Conservation (phyloP, 73 alveolate species). For the Diophrys sp. region DNA sequence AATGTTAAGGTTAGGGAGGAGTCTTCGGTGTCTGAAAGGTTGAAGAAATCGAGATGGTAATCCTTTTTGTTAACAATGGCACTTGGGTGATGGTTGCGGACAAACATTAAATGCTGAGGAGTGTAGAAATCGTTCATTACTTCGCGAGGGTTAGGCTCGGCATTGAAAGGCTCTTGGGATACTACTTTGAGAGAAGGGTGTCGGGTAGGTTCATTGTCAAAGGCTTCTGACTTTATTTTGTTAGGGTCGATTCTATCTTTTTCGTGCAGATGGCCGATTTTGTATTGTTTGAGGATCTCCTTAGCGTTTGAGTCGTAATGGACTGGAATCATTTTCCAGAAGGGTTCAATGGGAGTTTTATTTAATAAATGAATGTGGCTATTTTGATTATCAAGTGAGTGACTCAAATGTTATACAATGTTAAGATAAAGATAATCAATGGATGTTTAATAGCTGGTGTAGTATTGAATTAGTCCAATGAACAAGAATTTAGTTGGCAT, state of each 20-base stretch:
- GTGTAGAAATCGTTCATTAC: slow-evolving; percentile 27
- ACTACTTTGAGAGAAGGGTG: neutral
- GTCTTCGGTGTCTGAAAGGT: neutral
- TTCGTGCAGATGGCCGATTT: slow-evolving; percentile 35
- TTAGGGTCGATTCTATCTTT: slow-evolving; percentile 25
- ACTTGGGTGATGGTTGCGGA: slow-evolving; percentile 47
- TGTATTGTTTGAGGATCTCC: slow-evolving; percentile 41
- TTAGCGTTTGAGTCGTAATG: slow-evolving; percentile 47
- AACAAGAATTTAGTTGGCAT: too few relatives aligned
- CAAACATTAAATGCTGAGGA: slow-evolving; percentile 39
- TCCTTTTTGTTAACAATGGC: slow-evolving; percentile 23
- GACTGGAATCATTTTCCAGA: slow-evolving; percentile 53
- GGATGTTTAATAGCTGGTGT: too few relatives aligned
- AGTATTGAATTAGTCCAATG: too few relatives aligned
- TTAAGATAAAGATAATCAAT: too few relatives aligned
- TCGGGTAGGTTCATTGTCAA: neutral
- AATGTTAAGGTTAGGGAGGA: slow-evolving; percentile 1
- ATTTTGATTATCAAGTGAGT: too few relatives aligned
- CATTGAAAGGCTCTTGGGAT: slow-evolving; percentile 45
- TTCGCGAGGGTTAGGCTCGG: slow-evolving; percentile 42
- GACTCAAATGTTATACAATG: too few relatives aligned
- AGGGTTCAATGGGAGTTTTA: too few relatives aligned
- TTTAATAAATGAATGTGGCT: too few relatives aligned
- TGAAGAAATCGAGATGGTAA: slow-evolving; percentile 6
- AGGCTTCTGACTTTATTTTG: slow-evolving; percentile 18